Evolutionary conservation across 192 early-diverging fungal species (phyloP).

Genomic region (Phlyctochytrium planicorne): DNA sequence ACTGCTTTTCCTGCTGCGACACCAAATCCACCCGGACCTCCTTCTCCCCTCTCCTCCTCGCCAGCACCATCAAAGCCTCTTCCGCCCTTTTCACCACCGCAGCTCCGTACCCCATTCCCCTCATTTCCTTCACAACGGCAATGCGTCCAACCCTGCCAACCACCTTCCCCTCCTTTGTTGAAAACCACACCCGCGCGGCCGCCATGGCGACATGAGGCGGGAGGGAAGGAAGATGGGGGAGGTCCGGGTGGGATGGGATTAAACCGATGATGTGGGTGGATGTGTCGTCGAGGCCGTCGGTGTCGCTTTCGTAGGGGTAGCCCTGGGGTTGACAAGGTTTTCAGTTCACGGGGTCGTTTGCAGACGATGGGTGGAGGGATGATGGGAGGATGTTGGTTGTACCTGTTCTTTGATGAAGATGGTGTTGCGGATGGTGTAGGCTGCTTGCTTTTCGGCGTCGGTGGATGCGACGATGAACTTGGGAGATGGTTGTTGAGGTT

Average conservation of each 20-base stretch:
- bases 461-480: neutral
- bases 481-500: neutral
- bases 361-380: too few relatives aligned
- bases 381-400: neutral
- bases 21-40: too few relatives aligned
- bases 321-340: neutral
- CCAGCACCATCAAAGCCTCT: neutral
- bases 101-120: neutral
- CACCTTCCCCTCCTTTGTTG: neutral
- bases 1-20: too few relatives aligned
- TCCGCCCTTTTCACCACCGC: neutral
- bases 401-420: neutral
- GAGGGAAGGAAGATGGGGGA: neutral
- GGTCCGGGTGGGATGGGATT: neutral
- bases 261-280: neutral
- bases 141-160: neutral
- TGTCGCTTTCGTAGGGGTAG: neutral
- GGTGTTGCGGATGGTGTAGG: neutral
- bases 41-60: neutral
- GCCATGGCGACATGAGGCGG: neutral
- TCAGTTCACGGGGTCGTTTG: too few relatives aligned
- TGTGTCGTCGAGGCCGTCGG: neutral
- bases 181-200: neutral
- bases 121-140: conserved; percentile 1
- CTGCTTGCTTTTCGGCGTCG: neutral